Conservation (phyloP, 176 grass and related monocot species). For the Dactylis glomerata region DNA sequence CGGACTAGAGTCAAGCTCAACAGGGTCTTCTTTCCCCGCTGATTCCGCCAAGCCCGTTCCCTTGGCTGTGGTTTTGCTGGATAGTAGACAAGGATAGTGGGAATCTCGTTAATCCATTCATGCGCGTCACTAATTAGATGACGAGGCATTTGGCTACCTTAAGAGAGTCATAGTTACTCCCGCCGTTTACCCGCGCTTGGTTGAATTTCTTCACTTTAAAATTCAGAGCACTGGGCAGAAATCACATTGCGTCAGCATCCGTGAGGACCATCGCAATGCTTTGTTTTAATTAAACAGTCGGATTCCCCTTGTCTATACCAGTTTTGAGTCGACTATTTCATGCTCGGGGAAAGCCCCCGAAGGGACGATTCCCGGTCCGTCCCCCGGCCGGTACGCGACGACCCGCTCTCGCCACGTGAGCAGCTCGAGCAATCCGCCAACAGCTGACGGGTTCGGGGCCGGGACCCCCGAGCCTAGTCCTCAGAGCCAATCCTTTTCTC, state of each 20-base stretch:
- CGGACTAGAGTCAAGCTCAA: too few relatives aligned
- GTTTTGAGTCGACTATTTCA: slow-evolving; percentile 51
- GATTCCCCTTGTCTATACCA: slow-evolving; percentile 76
- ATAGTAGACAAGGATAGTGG: too few relatives aligned
- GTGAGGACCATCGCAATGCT: slow-evolving; percentile 70
- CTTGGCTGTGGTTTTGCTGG: too few relatives aligned
- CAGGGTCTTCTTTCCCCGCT: too few relatives aligned
- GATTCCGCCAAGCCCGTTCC: too few relatives aligned
- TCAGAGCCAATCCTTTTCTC: too few relatives aligned
- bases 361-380: not conserved
- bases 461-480: too few relatives aligned
- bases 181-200: slow-evolving; percentile 58
- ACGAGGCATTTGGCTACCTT: slow-evolving; percentile 66
- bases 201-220: slow-evolving; percentile 83
- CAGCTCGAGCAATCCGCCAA: too few relatives aligned
- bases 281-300: slow-evolving; percentile 83
- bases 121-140: not conserved
- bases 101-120: too few relatives aligned
- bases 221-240: slow-evolving; percentile 74
- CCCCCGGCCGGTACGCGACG: too few relatives aligned
- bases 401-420: too few relatives aligned
- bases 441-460: too few relatives aligned
- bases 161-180: slow-evolving; percentile 93
- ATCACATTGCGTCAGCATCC: slow-evolving; percentile 71
- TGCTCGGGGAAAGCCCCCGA: not conserved